These are phyloP conservation scores for Entoloma clypeatum DNA, from an alignment of 1,284 basidiomycete species.

Conservation along the genomic window DNA sequence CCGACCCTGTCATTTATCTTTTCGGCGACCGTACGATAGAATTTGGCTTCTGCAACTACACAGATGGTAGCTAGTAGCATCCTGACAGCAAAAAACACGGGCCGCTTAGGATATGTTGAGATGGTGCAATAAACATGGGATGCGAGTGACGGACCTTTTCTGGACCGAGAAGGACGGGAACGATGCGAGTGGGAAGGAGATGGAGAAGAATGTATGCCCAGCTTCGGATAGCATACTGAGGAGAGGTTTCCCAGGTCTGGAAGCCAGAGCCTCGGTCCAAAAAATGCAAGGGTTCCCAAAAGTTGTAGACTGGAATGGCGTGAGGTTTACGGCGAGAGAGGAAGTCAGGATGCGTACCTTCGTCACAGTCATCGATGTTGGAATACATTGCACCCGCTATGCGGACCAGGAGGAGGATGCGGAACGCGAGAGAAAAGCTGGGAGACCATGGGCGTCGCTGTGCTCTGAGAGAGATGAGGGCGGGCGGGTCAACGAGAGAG, in stretches of 20 bases:
- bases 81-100: constrained; percentile 86
- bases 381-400: constrained; percentile 91
- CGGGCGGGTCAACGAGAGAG: constrained; percentile 8
- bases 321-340: constrained; percentile 10
- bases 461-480: constrained; percentile 37
- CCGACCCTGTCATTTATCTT: constrained; percentile 87
- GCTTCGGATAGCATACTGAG: constrained; percentile 85
- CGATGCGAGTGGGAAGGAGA: constrained; percentile 50
- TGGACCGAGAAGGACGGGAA: constrained; percentile 35
- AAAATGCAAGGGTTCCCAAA: constrained; percentile 97
- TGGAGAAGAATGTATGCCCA: constrained; percentile 92
- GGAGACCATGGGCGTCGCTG: constrained; percentile 80
- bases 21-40: constrained; percentile 81
- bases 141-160: constrained; percentile 45
- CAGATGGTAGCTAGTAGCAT: constrained; percentile 75
- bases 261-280: constrained; percentile 82
- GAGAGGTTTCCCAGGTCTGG: constrained; percentile 98
- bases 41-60: constrained; percentile 76
- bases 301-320: constrained; percentile 80
- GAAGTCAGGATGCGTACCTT: constrained; percentile 53
- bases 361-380: constrained; percentile 96
- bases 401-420: constrained; percentile 80
- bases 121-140: constrained; percentile 1
- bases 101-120: constrained; percentile 47
- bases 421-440: constrained; percentile 76